Base-by-base conservation (phyloP, 441 rosid species). In the Euphorbia celastroides region DNA sequence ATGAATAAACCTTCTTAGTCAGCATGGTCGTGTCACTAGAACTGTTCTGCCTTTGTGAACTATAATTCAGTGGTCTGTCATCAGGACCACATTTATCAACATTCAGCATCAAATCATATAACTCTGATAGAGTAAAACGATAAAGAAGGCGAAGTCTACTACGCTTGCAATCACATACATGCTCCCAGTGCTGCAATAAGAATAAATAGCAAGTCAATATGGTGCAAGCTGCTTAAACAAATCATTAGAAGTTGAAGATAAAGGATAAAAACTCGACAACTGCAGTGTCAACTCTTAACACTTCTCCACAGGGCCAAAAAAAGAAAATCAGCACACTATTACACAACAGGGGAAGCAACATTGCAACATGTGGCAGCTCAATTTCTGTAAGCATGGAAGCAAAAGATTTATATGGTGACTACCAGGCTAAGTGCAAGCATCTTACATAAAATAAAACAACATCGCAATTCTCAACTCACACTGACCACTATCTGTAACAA, bases 131-230 rank as follows among this genome's bases (percentile, higher is more conserved):
- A 60, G 91, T 84, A 78, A 89, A 77, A 44, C 92, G 99, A 75
- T 94, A 94, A 38, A 78, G 88, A 57, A 94, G 91, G 65, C 87
- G 70, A 67, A 62, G 86, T 75, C 77, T 88, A 69, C 81, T 77
- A 67, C 89, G 73, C 71, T 89, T 81, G 82, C 99, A 94, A 76
- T 91, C 99, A 78, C 99, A 91, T 66, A 94, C 83, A 70, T 81
- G 94, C 64, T 83, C 83, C 92, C 93, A 89, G 67, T 94, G 99
- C 99, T 94, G 93, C 81, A 85, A 30, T 46, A 69, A 50, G 77
- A 41, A 59, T 57, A 65, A 48, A 50, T 51, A 68, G 68, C 68
- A 58, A 67, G 63, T 19, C 59, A 51, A 4, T 30, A 38, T 51
- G 17, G 26, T 50, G 64, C 46, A 30, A 66, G 22, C 14, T 9